phyloP scores from a whole-genome alignment of 257 asterid genomes.

The Nicotiana undulata region DNA sequence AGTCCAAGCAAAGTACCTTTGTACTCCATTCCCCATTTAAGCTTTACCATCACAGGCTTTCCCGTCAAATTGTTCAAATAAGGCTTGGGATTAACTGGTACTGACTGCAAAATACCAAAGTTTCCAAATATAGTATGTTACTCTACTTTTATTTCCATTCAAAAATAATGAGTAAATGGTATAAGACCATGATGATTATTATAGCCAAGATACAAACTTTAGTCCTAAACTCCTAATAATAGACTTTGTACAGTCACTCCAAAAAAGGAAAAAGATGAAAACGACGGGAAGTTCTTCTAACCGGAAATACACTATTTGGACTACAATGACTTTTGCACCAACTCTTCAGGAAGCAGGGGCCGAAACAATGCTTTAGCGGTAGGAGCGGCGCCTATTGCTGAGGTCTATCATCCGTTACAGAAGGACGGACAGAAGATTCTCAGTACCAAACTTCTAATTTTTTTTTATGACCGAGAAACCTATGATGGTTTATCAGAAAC shows the following conservation, averaged over 20 bases:
- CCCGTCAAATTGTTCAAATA: conserved; percentile 96
- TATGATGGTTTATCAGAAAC: no score
- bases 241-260: background rate
- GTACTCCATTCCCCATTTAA: conserved; percentile 99
- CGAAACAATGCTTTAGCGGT: no score
- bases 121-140: background rate
- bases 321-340: no score
- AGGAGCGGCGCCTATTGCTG: no score
- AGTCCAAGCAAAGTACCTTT: conserved; percentile 44
- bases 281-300: background rate
- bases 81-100: conserved; percentile 98
- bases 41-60: conserved; percentile 90
- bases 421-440: no score
- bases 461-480: no score
- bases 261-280: no score
- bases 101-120: conserved; percentile 48
- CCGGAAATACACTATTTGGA: no score
- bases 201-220: background rate
- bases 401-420: no score
- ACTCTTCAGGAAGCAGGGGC: no score
- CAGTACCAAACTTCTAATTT: background rate
- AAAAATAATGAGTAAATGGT: background rate
- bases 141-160: background rate
- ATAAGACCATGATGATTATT: background rate
- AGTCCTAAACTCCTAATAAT: background rate